phyloP scores from a whole-genome alignment of 306 rosid genomes.

The Canavalia ensiformis region DNA sequence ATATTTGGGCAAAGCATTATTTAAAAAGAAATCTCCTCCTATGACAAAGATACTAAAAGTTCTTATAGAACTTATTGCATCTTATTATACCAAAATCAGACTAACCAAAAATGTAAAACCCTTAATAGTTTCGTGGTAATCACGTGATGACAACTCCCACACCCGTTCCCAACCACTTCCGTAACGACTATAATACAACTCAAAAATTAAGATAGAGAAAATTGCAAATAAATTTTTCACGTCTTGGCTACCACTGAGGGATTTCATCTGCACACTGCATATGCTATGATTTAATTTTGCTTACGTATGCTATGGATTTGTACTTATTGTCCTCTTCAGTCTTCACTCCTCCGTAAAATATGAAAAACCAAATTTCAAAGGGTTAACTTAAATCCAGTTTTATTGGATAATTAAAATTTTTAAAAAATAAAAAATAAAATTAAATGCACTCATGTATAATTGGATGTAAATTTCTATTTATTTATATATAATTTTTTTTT shows the following conservation, averaged over 20 bases:
- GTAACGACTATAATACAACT: not conserved
- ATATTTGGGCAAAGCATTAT: not conserved
- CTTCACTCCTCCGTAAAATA: not conserved
- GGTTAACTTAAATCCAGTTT: not conserved
- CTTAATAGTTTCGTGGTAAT: conserved; percentile 55
- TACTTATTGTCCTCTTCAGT: conserved; percentile 24
- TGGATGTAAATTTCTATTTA: too few relatives aligned
- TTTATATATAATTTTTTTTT: not conserved
- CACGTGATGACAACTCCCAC: conserved; percentile 54
- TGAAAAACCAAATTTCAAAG: not conserved
- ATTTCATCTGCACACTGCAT: conserved; percentile 38
- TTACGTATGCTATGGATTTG: conserved; percentile 2
- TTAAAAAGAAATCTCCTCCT: not conserved
- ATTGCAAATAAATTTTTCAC: conserved; percentile 15
- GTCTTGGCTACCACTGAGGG: conserved; percentile 8
- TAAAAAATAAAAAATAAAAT: too few relatives aligned
- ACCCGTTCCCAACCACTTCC: conserved; percentile 60
- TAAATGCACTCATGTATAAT: too few relatives aligned
- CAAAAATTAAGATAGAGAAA: conserved; percentile 2
- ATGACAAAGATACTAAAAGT: not conserved
- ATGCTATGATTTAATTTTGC: not conserved
- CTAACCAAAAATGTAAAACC: conserved; percentile 6
- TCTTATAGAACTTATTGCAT: not conserved
- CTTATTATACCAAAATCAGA: conserved; percentile 24
- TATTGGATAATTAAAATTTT: too few relatives aligned